phyloP scores from a whole-genome alignment of 129 eudicot species.

The Daucus carota region DNA sequence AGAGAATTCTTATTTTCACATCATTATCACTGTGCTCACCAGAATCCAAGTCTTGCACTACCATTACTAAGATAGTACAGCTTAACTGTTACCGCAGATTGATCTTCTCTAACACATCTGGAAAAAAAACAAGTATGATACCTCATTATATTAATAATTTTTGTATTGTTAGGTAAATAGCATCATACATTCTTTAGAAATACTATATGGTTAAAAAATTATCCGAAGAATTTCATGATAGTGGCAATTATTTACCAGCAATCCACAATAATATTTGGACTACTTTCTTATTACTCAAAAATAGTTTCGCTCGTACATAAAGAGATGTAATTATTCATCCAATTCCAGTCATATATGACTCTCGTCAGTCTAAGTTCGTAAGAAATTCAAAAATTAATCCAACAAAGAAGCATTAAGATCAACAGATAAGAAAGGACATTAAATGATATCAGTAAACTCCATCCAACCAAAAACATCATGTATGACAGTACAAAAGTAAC shows the following conservation, averaged over 20 bases:
- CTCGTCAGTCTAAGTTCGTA: not conserved
- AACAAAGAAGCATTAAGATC: not conserved
- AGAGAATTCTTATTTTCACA: not conserved
- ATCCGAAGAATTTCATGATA: not conserved
- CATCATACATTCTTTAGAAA: not conserved
- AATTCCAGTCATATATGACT: not conserved
- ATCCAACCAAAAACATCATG: not conserved
- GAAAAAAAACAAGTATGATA: not conserved
- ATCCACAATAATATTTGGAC: not conserved
- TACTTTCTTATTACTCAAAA: not conserved
- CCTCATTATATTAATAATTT: not conserved
- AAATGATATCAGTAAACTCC: not conserved
- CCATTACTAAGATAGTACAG: slow-evolving; percentile 79
- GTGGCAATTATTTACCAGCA: not conserved
- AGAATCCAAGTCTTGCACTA: slow-evolving; percentile 95
- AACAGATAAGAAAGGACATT: not conserved
- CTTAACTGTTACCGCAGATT: slow-evolving; percentile 76
- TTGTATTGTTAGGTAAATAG: not conserved
- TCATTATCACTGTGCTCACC: slow-evolving; percentile 42
- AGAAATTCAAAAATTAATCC: not conserved
- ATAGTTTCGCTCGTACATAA: not conserved
- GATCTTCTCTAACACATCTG: slow-evolving; percentile 96
- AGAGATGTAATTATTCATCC: not conserved
- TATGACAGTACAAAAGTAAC: not conserved
- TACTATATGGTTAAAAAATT: not conserved